Conservation (phyloP, 148 eudicot genomes). For the Camellia granthamiana region DNA sequence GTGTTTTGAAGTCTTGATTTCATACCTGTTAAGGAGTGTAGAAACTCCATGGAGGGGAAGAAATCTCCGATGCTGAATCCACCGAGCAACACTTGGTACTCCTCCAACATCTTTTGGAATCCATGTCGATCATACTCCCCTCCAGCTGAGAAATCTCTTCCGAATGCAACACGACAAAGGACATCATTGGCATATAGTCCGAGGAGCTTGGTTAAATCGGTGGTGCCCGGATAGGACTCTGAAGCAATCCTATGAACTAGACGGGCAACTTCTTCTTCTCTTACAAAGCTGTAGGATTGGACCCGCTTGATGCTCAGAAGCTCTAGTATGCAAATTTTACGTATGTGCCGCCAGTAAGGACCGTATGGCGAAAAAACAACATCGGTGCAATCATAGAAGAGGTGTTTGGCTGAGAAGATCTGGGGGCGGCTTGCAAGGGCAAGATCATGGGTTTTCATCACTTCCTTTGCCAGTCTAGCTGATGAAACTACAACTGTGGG, state of each 20-base stretch:
- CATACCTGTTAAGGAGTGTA: conserved; percentile 41
- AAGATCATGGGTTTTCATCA: conserved; percentile 50
- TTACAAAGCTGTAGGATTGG: conserved; percentile 37
- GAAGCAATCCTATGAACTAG: conserved; percentile 30
- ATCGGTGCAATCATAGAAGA: conserved; percentile 45
- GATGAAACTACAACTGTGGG: conserved; percentile 53
- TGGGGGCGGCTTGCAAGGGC: conserved; percentile 43
- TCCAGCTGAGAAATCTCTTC: conserved; percentile 37
- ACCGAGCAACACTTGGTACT: conserved; percentile 49
- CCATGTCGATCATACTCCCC: conserved; percentile 44
- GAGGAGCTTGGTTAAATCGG: conserved; percentile 33
- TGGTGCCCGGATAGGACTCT: conserved; percentile 16
- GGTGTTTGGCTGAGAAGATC: conserved; percentile 42
- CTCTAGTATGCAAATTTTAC: conserved; percentile 47
- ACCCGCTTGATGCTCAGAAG: conserved; percentile 43
- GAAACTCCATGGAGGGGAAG: conserved; percentile 48
- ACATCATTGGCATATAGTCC: conserved; percentile 43
- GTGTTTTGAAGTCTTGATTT: conserved; percentile 37
- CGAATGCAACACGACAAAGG: conserved; percentile 42
- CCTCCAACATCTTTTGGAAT: conserved; percentile 43
- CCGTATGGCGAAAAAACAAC: conserved; percentile 53
- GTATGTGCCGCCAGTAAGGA: conserved; percentile 49
- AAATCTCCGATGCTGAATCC: conserved; percentile 51
- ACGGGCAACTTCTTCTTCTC: conserved; percentile 48
- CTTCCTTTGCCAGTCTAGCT: conserved; percentile 39